phyloP scores from a whole-genome alignment of 78 protist species.

The Emiliania huxleyi region DNA sequence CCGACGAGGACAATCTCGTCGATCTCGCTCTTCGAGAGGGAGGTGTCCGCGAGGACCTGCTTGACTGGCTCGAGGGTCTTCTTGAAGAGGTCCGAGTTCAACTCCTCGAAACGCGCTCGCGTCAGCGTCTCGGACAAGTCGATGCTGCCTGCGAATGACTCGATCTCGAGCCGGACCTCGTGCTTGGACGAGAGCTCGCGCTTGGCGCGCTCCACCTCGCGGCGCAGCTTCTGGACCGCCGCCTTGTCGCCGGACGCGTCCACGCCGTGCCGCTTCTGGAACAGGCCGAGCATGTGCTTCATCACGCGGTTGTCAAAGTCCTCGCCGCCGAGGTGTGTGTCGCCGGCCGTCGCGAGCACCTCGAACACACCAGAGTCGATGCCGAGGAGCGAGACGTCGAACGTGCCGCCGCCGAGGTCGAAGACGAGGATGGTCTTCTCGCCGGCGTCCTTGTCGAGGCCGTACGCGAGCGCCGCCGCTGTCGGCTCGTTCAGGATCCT shows the following conservation, averaged over 20 bases:
- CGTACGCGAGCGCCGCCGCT: conserved; percentile 90
- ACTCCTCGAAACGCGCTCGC: conserved; percentile 90
- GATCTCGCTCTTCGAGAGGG: no score
- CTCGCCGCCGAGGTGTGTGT: no score
- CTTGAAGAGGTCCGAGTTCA: conserved; percentile 76
- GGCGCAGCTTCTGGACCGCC: conserved; percentile 86
- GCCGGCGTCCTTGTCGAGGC: no score
- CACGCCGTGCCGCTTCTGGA: conserved; percentile 73
- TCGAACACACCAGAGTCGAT: no score
- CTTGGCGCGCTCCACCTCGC: conserved; percentile 88
- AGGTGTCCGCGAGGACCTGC: no score
- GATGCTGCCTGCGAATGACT: conserved; percentile 80
- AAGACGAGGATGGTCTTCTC: conserved; percentile 81
- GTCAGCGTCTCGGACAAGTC: conserved; percentile 83
- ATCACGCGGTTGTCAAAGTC: no score
- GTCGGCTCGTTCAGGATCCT: conserved; percentile 88
- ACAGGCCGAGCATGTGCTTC: conserved; percentile 74
- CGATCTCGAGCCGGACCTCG: conserved; percentile 84
- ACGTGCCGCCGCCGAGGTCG: no score
- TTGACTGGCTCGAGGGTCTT: conserved; percentile 57
- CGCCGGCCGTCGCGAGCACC: no score
- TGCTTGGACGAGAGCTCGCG: conserved; percentile 74
- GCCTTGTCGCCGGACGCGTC: conserved; percentile 74
- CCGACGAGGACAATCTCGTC: no score
- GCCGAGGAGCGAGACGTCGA: no score